Conservation (phyloP, 192 early-diverging fungal genomes). For the Dissophora ornata region DNA sequence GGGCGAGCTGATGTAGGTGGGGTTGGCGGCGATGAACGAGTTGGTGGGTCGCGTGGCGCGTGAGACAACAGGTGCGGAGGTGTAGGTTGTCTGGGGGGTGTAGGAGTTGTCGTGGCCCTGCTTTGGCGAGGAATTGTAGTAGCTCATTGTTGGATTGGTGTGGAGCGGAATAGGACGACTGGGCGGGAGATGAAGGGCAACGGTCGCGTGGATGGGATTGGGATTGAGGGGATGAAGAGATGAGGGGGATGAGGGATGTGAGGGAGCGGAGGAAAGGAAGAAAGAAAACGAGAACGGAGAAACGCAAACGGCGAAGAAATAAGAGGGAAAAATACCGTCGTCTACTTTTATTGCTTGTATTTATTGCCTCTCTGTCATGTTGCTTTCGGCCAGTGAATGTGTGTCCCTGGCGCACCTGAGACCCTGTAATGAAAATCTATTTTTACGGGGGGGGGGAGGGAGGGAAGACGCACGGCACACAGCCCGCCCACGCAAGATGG, state of each 20-base stretch:
- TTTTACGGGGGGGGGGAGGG: background rate
- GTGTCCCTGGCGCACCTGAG: too few relatives aligned
- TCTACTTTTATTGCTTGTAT: too few relatives aligned
- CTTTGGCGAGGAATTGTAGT: conserved; percentile 22
- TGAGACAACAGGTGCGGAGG: too few relatives aligned
- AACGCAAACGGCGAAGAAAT: background rate
- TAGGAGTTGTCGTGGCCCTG: conserved; percentile 4
- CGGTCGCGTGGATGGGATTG: background rate
- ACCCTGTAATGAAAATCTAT: too few relatives aligned
- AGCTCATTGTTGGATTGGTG: conserved; percentile 4
- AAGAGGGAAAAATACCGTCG: too few relatives aligned
- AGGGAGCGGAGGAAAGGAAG: conserved; percentile 13
- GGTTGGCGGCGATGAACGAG: conserved; percentile 5
- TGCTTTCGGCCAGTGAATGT: too few relatives aligned
- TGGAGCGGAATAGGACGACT: background rate
- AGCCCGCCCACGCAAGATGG: too few relatives aligned
- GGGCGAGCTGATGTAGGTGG: conserved; percentile 31
- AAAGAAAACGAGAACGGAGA: conserved; percentile 8
- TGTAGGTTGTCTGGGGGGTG: background rate
- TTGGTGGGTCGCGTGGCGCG: conserved; percentile 9
- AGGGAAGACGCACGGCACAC: too few relatives aligned
- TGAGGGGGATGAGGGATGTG: conserved; percentile 11
- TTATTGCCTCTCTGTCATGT: too few relatives aligned
- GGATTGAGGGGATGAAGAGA: conserved; percentile 6
- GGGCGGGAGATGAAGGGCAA: background rate